Evolutionary conservation across 345 rosid species (phyloP).

Genomic region (Anacardium occidentale): DNA sequence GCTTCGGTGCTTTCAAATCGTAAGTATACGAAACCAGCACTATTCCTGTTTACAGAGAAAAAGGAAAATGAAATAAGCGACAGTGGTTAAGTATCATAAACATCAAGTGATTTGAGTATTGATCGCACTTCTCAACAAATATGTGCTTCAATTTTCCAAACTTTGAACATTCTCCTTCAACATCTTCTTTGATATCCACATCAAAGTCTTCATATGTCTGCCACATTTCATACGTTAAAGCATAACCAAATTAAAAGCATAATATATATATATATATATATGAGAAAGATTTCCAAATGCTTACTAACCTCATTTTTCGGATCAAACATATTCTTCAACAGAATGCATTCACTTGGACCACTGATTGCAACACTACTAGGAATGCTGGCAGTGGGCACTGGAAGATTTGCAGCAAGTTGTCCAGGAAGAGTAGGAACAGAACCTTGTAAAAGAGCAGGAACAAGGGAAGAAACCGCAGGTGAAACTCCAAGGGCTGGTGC

Average conservation of each 20-base stretch:
- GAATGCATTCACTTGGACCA: constrained; percentile 70
- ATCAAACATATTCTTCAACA: constrained; percentile 96
- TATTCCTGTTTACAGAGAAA: constrained; percentile 51
- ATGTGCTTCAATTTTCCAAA: constrained; percentile 76
- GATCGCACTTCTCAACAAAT: constrained; percentile 73
- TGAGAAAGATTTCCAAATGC: background rate
- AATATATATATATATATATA: background rate
- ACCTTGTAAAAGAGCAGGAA: constrained; percentile 53
- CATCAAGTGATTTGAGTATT: background rate
- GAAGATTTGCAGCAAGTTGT: constrained; percentile 49
- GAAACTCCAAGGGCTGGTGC: constrained; percentile 45
- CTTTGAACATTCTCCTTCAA: constrained; percentile 76
- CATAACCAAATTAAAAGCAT: background rate
- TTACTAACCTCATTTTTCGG: constrained; percentile 63
- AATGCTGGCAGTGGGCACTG: constrained; percentile 39
- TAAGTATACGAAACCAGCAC: constrained; percentile 84
- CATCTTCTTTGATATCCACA: constrained; percentile 89
- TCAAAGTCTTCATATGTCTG: constrained; percentile 90
- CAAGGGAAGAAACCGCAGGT: constrained; percentile 42
- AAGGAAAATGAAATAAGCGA: background rate
- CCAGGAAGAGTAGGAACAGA: constrained; percentile 53
- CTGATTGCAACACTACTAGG: constrained; percentile 61
- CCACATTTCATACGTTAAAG: constrained; percentile 13
- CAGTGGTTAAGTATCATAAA: background rate
- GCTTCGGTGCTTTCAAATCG: constrained; percentile 59